These are phyloP conservation scores for Acephala macrosclerotiorum DNA, from an alignment of 2,329 filamentous ascomycete species.

Conservation along the genomic window DNA sequence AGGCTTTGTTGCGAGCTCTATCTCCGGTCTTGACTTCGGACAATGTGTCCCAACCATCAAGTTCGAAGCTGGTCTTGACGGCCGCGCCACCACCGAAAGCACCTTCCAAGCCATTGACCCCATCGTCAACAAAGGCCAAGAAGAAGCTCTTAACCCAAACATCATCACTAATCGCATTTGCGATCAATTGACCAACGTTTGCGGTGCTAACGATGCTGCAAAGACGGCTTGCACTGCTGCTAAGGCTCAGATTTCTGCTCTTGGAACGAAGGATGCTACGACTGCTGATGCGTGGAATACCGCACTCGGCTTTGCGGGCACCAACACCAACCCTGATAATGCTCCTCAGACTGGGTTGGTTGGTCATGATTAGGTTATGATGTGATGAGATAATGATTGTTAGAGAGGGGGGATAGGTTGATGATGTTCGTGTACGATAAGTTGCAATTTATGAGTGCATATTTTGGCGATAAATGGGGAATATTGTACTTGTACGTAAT, in stretches of 20 bases:
- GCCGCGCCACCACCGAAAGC: constrained; percentile 62
- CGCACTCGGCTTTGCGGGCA: constrained; percentile 46
- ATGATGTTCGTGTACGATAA: background rate
- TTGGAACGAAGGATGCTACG: constrained; percentile 55
- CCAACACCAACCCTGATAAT: constrained; percentile 42
- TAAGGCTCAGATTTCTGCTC: constrained; percentile 57
- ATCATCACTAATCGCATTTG: constrained; percentile 78
- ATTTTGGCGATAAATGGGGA: background rate
- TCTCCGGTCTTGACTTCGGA: constrained; percentile 53
- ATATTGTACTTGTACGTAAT: background rate
- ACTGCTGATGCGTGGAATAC: constrained; percentile 55
- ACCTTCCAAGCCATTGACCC: constrained; percentile 74
- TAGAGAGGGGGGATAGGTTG: background rate
- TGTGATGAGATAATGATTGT: constrained; percentile 10
- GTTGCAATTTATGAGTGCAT: background rate
- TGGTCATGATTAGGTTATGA: constrained; percentile 36
- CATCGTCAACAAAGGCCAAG: constrained; percentile 64
- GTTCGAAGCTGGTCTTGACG: constrained; percentile 61
- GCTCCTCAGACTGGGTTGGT: constrained; percentile 40
- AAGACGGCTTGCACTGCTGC: constrained; percentile 60
- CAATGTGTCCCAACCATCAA: constrained; percentile 59
- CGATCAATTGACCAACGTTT: constrained; percentile 73
- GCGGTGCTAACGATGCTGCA: constrained; percentile 67
- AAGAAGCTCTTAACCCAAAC: constrained; percentile 74
- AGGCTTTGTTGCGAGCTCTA: constrained; percentile 37